A percentile compares a stretch with the other conserved stretches of the same genome.
Conservation (phyloP, 106 monocot species). For the Hemerocallis citrina region DNA sequence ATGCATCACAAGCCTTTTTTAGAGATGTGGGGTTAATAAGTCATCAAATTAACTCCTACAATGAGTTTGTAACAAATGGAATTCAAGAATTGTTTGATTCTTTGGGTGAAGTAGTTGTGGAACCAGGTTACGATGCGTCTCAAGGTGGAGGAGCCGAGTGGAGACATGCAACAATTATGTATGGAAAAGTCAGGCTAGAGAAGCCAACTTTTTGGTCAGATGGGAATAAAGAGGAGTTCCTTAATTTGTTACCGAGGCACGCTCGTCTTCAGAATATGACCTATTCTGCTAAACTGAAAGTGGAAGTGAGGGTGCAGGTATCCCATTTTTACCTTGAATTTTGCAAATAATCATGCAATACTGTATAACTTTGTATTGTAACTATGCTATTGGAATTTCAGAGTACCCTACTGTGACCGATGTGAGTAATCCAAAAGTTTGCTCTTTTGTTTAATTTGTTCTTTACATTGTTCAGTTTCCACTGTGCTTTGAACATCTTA, state of each 20-base stretch:
- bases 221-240: conserved; percentile 30
- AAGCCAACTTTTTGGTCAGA: conserved; percentile 61
- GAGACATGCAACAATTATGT: conserved; percentile 62
- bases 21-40: conserved; percentile 67
- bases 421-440: too few relatives aligned
- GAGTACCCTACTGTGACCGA: too few relatives aligned
- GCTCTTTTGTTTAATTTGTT: too few relatives aligned
- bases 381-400: too few relatives aligned
- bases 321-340: too few relatives aligned
- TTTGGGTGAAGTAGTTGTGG: conserved; percentile 66
- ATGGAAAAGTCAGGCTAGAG: conserved; percentile 69
- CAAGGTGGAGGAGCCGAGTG: conserved; percentile 48
- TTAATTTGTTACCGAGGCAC: conserved; percentile 72
- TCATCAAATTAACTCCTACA: conserved; percentile 89
- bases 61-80: conserved; percentile 64
- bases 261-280: conserved; percentile 91
- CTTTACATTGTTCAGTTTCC: too few relatives aligned
- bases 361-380: too few relatives aligned
- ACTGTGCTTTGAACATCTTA: too few relatives aligned
- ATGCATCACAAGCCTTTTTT: conserved; percentile 64
- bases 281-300: conserved; percentile 63
- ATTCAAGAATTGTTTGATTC: conserved; percentile 73
- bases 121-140: conserved; percentile 68
- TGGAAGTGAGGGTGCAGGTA: conserved; percentile 74
- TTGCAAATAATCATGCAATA: too few relatives aligned